Conservation (phyloP, 129 eudicot species). For the Arctium lappa region DNA sequence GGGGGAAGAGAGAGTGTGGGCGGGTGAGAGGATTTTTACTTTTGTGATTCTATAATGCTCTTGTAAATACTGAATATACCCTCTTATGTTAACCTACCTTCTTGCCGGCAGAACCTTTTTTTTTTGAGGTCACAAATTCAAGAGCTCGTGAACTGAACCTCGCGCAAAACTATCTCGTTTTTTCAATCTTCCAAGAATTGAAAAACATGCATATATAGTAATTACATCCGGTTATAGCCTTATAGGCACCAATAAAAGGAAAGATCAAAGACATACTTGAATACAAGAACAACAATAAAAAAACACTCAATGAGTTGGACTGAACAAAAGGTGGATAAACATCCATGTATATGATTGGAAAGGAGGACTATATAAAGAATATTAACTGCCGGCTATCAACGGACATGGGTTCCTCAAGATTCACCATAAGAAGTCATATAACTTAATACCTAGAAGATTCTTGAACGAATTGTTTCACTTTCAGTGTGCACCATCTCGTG, state of each 20-base stretch:
- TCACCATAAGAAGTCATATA: neutral
- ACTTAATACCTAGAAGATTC: conserved; percentile 8
- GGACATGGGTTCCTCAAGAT: neutral
- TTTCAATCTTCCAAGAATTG: neutral
- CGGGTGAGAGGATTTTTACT: no score
- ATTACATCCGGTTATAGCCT: neutral
- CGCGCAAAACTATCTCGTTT: neutral
- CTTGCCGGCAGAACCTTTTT: neutral
- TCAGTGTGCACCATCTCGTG: neutral
- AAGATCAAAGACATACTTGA: neutral
- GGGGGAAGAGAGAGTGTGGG: no score
- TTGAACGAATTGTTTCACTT: neutral
- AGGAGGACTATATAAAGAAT: no score
- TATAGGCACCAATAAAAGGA: neutral
- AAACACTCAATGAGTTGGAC: neutral
- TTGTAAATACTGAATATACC: neutral
- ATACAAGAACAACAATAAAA: neutral
- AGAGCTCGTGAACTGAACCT: neutral
- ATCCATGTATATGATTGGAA: neutral
- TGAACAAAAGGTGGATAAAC: neutral
- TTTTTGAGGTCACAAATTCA: neutral
- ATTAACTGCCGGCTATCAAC: neutral
- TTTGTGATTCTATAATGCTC: neutral
- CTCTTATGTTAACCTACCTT: neutral
- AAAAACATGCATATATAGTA: neutral